phyloP scores from a whole-genome alignment of 1,284 basidiomycete species.

The Microbotryum silenes-acaulis region DNA sequence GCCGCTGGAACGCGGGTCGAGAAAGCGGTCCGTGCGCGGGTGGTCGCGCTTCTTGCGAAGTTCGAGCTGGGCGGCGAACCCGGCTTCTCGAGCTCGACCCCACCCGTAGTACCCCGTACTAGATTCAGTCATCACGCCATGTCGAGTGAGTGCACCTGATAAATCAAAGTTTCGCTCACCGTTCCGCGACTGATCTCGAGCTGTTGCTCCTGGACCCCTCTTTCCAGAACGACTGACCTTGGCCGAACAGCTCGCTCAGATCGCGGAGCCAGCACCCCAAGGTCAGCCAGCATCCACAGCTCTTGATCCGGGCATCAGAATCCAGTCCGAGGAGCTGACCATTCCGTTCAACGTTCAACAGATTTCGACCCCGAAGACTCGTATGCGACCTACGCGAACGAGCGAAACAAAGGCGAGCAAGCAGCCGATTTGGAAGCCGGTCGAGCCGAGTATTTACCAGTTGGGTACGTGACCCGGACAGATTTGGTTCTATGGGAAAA shows the following conservation, averaged over 20 bases:
- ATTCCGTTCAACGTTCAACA: constrained; percentile 34
- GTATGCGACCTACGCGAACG: constrained; percentile 41
- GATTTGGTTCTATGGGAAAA: no score
- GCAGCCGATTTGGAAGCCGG: constrained; percentile 41
- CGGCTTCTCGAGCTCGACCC: not conserved
- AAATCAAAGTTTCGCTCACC: not conserved
- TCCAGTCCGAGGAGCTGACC: not conserved
- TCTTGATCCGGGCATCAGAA: no score
- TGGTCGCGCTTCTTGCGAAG: no score
- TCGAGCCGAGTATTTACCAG: constrained; percentile 70
- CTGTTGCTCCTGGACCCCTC: not conserved
- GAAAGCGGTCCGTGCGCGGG: no score
- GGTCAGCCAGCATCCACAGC: constrained; percentile 45
- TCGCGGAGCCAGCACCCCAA: constrained; percentile 60
- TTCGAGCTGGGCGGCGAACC: not conserved
- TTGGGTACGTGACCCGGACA: constrained; percentile 53
- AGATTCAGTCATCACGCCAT: constrained; percentile 4
- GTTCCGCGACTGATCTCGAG: not conserved
- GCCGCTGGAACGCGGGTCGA: no score
- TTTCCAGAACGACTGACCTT: constrained; percentile 46
- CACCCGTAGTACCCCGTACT: not conserved
- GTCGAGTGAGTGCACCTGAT: not conserved
- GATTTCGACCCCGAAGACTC: constrained; percentile 72
- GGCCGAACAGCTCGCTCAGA: constrained; percentile 70
- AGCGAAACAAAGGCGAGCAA: constrained; percentile 29